These are phyloP conservation scores for Penicillium maclennaniae DNA, from an alignment of 495 filamentous ascomycete species.

Conservation along the genomic window DNA sequence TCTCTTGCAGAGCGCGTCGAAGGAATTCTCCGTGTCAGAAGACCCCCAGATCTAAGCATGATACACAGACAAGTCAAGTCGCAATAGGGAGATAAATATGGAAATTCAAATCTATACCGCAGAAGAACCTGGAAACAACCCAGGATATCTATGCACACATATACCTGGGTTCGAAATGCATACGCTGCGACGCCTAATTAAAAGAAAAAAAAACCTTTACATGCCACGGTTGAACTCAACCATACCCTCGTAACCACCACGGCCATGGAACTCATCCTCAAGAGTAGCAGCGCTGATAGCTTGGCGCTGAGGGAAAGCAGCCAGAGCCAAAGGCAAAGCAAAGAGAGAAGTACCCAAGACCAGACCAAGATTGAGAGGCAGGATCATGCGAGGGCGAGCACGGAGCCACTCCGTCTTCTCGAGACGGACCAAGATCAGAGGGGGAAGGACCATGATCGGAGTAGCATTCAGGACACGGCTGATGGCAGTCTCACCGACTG, in stretches of 20 bases:
- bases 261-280: conserved; percentile 78
- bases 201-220: conserved; percentile 32
- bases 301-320: conserved; percentile 89
- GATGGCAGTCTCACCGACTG: conserved; percentile 87
- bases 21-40: conserved; percentile 40
- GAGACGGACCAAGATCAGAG: conserved; percentile 75
- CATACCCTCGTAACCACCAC: conserved; percentile 67
- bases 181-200: conserved; percentile 5
- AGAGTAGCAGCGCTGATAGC: conserved; percentile 64
- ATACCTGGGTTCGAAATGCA: conserved; percentile 5
- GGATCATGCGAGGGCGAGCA: conserved; percentile 62
- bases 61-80: neutral
- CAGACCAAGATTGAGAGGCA: conserved; percentile 78
- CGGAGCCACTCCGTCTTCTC: conserved; percentile 75
- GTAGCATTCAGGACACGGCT: conserved; percentile 87
- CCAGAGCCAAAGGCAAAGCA: conserved; percentile 73
- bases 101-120: neutral
- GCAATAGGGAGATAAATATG: neutral
- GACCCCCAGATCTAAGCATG: conserved; percentile 33
- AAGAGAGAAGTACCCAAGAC: conserved; percentile 78
- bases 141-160: conserved; percentile 1
- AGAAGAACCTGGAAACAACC: neutral
- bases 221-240: conserved; percentile 93
- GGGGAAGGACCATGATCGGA: conserved; percentile 94
- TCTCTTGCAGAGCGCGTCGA: conserved; percentile 45